phyloP scores from a whole-genome alignment of 306 rosid genomes.

The Sindora glabra region DNA sequence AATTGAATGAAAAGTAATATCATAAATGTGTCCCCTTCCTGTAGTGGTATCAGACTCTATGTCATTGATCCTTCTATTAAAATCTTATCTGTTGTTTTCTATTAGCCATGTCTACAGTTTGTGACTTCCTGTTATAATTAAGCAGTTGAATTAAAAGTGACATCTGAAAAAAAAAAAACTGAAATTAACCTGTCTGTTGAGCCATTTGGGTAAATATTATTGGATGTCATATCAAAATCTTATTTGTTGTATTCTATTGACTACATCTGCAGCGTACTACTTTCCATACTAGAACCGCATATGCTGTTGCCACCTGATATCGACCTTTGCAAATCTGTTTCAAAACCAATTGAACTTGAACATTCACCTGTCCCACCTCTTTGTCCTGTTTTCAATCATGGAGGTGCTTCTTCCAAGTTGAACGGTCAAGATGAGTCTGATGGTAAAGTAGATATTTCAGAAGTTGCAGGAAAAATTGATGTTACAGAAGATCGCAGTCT shows the following conservation, averaged over 20 bases:
- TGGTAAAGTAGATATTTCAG: conserved; percentile 50
- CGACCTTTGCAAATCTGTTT: conserved; percentile 54
- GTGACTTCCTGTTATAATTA: no score
- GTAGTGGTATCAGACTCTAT: no score
- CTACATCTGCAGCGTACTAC: conserved; percentile 66
- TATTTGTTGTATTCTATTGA: background rate
- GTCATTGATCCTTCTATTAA: no score
- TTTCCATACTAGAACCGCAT: conserved; percentile 84
- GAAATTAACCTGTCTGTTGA: background rate
- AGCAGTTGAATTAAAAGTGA: no score
- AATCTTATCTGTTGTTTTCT: no score
- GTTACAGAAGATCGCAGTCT: conserved; percentile 52
- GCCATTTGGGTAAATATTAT: conserved; percentile 5
- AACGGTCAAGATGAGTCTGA: conserved; percentile 56
- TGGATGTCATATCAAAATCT: background rate
- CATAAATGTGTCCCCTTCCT: background rate
- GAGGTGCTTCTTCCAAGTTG: conserved; percentile 41
- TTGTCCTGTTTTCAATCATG: conserved; percentile 35
- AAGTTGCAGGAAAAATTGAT: conserved; percentile 47
- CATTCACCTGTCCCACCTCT: conserved; percentile 29
- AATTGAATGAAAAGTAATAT: background rate
- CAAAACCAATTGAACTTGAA: conserved; percentile 43
- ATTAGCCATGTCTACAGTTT: no score
- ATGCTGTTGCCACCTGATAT: conserved; percentile 82
- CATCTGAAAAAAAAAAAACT: no score